Evolutionary conservation across 306 rosid species (phyloP).

Genomic region (Macrotyloma uniflorum): DNA sequence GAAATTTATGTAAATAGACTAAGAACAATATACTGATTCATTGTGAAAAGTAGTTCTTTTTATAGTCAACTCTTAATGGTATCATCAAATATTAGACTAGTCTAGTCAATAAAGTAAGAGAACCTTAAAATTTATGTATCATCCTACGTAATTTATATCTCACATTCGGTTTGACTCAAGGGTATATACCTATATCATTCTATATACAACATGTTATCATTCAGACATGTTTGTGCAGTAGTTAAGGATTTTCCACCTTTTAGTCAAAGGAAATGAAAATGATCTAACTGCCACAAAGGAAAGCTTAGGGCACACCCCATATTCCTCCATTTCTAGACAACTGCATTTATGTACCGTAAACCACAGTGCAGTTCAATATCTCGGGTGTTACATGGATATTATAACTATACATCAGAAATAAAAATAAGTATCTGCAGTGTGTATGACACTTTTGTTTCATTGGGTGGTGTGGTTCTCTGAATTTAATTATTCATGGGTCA

Average conservation of each 20-base stretch:
- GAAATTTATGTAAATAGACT: too few relatives aligned
- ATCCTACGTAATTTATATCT: too few relatives aligned
- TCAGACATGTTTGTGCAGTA: not conserved
- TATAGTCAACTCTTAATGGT: too few relatives aligned
- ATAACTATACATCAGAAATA: not conserved
- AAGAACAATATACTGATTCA: too few relatives aligned
- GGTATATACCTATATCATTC: not conserved
- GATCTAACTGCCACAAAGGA: not conserved
- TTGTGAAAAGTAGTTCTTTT: too few relatives aligned
- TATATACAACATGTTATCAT: not conserved
- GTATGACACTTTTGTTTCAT: not conserved
- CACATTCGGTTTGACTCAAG: not conserved
- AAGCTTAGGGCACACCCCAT: slow-evolving; percentile 14
- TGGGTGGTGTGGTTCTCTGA: slow-evolving; percentile 24
- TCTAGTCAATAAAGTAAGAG: too few relatives aligned
- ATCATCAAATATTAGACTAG: too few relatives aligned
- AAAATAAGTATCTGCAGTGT: slow-evolving; percentile 4
- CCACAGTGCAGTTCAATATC: not conserved
- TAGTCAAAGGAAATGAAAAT: slow-evolving; percentile 25
- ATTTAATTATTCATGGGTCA: slow-evolving; percentile 23
- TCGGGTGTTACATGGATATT: slow-evolving; percentile 31
- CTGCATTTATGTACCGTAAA: slow-evolving; percentile 13
- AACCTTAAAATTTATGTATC: too few relatives aligned
- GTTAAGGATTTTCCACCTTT: slow-evolving; percentile 9
- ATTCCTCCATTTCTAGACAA: not conserved